Conservation (phyloP, 2,329 filamentous ascomycete genomes). For the Aspergillus vadensis region DNA sequence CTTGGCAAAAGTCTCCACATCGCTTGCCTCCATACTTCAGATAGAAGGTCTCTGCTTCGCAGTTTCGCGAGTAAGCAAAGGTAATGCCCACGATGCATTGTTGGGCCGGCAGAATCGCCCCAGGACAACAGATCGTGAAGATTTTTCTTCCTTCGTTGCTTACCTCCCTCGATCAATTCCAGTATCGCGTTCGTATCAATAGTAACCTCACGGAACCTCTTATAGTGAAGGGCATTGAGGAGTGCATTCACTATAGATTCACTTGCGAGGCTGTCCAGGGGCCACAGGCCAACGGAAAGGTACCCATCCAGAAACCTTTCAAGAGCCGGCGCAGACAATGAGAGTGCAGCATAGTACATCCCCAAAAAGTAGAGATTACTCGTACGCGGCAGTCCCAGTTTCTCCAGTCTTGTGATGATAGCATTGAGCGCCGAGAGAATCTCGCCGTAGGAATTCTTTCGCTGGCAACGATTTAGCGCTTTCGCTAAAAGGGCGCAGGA, state of each 20-base stretch:
- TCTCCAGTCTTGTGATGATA: conserved; percentile 30
- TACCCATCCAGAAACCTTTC: conserved; percentile 29
- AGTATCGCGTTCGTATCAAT: conserved; percentile 26
- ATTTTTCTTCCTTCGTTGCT: conserved; percentile 1
- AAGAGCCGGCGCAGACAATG: conserved; percentile 33
- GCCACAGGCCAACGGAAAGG: not conserved
- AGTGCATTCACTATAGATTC: conserved; percentile 27
- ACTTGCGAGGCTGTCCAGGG: conserved; percentile 13
- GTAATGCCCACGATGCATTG: conserved; percentile 18
- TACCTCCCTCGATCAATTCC: conserved; percentile 26
- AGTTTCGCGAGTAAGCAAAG: conserved; percentile 32
- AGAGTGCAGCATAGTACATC: conserved; percentile 35
- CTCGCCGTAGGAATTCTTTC: conserved; percentile 30
- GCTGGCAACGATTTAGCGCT: conserved; percentile 28
- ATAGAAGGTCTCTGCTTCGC: conserved; percentile 22
- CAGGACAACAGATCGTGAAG: conserved; percentile 26
- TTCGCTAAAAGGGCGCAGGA: conserved; percentile 17
- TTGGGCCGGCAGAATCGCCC: not conserved
- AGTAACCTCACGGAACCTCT: conserved; percentile 23
- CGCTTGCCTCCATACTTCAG: conserved; percentile 28
- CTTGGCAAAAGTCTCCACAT: conserved; percentile 13
- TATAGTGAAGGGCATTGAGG: conserved; percentile 22
- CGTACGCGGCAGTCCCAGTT: conserved; percentile 17
- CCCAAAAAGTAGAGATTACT: conserved; percentile 25
- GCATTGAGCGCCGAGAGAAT: conserved; percentile 36